Percentiles rank a stretch among this genome's conserved stretches.
Evolutionary conservation across 2,329 filamentous ascomycete species (phyloP).

Genomic region (Colletotrichum sp.): DNA sequence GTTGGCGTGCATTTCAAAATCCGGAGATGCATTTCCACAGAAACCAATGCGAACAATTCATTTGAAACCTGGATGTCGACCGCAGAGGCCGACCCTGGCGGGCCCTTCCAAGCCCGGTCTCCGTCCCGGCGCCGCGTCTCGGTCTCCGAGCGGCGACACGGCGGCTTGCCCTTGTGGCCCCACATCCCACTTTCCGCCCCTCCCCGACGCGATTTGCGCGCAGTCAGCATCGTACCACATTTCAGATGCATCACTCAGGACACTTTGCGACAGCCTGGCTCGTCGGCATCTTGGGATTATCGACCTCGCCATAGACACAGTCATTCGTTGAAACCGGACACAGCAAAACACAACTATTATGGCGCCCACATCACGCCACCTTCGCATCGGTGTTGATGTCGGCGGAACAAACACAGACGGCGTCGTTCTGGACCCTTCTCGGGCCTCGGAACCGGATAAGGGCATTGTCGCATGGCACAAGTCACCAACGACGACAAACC

Average conservation of each 20-base stretch:
- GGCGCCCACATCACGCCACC: background rate
- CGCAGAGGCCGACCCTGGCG: background rate
- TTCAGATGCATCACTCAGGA: background rate
- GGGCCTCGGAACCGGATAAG: constrained; percentile 35
- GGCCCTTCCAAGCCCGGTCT: background rate
- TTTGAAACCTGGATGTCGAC: no score
- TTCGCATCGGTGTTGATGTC: constrained; percentile 49
- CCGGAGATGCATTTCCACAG: no score
- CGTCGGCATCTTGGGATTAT: accelerated
- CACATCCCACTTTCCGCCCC: background rate
- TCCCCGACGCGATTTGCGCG: background rate
- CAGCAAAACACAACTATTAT: background rate
- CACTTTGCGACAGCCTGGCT: background rate
- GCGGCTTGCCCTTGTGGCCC: background rate
- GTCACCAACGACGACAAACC: constrained; percentile 50
- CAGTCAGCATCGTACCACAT: background rate
- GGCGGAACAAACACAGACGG: constrained; percentile 59
- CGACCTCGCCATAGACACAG: background rate
- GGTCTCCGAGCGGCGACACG: background rate
- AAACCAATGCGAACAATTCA: no score
- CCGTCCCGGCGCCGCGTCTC: background rate
- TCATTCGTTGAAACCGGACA: background rate
- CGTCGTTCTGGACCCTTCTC: constrained; percentile 51
- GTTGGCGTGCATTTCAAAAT: no score
- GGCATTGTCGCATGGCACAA: constrained; percentile 57